Evolutionary conservation across 305 asterid genomes (phyloP).

Genomic region (Solanum hybrid): DNA sequence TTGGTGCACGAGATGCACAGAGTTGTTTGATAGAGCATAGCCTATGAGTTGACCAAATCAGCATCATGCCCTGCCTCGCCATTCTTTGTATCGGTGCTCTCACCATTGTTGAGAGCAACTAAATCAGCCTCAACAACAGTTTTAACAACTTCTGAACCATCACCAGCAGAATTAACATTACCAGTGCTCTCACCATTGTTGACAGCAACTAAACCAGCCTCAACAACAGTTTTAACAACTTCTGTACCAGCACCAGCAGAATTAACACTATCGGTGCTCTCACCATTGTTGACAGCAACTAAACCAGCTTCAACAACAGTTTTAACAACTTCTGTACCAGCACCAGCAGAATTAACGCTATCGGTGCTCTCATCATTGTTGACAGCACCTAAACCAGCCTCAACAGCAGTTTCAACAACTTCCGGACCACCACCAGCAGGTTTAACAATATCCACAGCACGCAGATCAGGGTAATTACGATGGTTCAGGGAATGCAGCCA

Average conservation of each 20-base stretch:
- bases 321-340: neutral
- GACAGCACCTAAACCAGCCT: neutral
- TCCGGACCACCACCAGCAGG: neutral
- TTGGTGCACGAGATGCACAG: neutral
- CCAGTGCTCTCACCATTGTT: neutral
- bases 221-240: neutral
- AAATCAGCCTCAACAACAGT: neutral
- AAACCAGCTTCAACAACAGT: neutral
- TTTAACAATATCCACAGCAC: constrained; percentile 2
- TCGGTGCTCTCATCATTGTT: neutral
- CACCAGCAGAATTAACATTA: neutral
- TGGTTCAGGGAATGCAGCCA: constrained; percentile 83
- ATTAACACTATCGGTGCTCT: neutral
- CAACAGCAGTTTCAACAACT: neutral
- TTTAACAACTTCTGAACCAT: neutral
- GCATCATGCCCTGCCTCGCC: neutral
- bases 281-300: neutral
- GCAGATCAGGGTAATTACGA: constrained; percentile 74
- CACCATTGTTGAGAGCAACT: neutral
- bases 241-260: neutral
- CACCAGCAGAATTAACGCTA: neutral
- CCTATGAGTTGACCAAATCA: neutral
- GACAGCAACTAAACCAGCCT: neutral
- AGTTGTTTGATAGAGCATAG: neutral
- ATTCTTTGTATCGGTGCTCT: neutral